These are phyloP conservation scores for Emmonsiellopsis sp. DNA, from an alignment of 2,329 filamentous ascomycete species.

Conservation along the genomic window DNA sequence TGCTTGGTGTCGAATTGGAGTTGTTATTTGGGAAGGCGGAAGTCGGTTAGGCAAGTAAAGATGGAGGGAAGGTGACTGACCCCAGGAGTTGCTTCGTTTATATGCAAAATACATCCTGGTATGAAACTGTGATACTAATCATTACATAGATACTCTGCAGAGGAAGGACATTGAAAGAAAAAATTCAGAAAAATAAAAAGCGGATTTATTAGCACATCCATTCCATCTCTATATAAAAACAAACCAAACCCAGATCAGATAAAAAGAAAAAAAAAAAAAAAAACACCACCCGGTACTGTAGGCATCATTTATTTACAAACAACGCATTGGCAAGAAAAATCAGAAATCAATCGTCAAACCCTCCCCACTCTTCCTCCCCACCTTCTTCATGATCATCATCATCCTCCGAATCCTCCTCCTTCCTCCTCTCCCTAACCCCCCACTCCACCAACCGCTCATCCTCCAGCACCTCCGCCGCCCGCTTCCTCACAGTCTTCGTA, in stretches of 20 bases:
- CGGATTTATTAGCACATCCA: too few relatives aligned
- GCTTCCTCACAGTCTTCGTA: slow-evolving; percentile 61
- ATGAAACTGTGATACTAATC: too few relatives aligned
- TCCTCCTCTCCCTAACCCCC: slow-evolving; percentile 30
- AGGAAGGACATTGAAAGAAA: too few relatives aligned
- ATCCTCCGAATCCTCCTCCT: slow-evolving; percentile 30
- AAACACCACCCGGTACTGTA: not conserved
- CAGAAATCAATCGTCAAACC: slow-evolving; percentile 50
- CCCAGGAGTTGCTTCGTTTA: too few relatives aligned
- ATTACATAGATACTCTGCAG: too few relatives aligned
- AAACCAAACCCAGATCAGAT: too few relatives aligned
- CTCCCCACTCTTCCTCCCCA: slow-evolving; percentile 55
- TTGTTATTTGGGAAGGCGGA: too few relatives aligned
- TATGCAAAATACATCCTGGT: too few relatives aligned
- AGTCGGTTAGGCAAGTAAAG: too few relatives aligned
- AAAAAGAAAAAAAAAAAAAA: not conserved
- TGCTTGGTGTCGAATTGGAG: too few relatives aligned
- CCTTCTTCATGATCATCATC: slow-evolving; percentile 25
- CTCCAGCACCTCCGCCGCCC: slow-evolving; percentile 58
- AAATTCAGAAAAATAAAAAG: too few relatives aligned
- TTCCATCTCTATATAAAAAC: not conserved
- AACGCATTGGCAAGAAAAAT: not conserved
- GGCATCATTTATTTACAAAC: not conserved
- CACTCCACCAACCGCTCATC: slow-evolving; percentile 67
- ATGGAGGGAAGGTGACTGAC: too few relatives aligned